Conservation (phyloP, 352 stramenopile species). For the Phytophthora cryptogea region DNA sequence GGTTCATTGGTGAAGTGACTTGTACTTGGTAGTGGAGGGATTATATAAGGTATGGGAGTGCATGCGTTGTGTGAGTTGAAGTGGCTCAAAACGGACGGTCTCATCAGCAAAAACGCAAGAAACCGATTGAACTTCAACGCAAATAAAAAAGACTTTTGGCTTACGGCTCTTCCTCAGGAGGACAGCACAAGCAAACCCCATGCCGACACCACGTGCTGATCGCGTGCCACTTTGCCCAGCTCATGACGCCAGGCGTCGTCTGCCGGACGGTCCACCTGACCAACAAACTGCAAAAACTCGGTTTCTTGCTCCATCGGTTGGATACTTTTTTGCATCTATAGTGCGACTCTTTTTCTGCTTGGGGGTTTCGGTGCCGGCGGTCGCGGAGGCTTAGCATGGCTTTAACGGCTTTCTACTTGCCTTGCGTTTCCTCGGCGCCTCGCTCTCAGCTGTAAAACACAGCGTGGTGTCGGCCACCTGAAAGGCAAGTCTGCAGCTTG, state of each 20-base stretch:
- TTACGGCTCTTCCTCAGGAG: background rate
- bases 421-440: constrained; percentile 5
- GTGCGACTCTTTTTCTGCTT: constrained; percentile 5
- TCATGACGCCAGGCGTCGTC: constrained; percentile 1
- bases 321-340: background rate
- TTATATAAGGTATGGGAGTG: background rate
- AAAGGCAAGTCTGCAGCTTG: background rate
- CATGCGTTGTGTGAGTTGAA: constrained; percentile 15
- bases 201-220: constrained; percentile 1
- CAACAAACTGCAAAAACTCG: constrained; percentile 1
- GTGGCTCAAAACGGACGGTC: constrained; percentile 3
- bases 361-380: background rate
- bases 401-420: background rate
- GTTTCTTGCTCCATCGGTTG: background rate
- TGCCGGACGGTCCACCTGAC: background rate
- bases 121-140: constrained; percentile 22
- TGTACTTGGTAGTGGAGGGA: background rate
- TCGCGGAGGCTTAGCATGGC: constrained; percentile 1
- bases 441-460: background rate
- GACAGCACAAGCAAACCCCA: background rate
- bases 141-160: constrained; percentile 15
- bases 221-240: constrained; percentile 11
- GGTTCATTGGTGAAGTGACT: background rate
- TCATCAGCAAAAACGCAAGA: constrained; percentile 19
- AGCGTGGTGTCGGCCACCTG: constrained; percentile 1